Percentiles rank a stretch among this genome's conserved stretches.
These are phyloP conservation scores for Candida rishiriensis DNA, from an alignment of 805 yeast genomes.

Conservation along the genomic window DNA sequence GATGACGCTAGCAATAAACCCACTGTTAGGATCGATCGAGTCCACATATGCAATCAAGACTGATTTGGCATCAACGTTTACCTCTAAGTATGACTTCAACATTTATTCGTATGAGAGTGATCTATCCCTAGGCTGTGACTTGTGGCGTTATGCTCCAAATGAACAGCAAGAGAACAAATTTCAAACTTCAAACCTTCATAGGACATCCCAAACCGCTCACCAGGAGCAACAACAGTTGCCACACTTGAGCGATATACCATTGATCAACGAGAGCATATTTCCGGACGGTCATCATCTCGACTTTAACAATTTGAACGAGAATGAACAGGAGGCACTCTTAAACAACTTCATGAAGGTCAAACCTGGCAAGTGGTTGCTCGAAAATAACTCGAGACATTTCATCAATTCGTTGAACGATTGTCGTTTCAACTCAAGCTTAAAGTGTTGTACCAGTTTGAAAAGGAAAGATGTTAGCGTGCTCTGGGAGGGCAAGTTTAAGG, in stretches of 20 bases:
- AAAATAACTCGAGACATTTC: conserved; percentile 19
- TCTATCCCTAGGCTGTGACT: conserved; percentile 78
- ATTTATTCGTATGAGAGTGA: conserved; percentile 87
- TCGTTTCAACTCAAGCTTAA: conserved; percentile 66
- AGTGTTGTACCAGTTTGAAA: conserved; percentile 64
- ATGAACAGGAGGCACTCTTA: conserved; percentile 17
- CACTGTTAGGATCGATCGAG: conserved; percentile 83
- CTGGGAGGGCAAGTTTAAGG: conserved; percentile 88
- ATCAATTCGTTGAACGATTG: conserved; percentile 41
- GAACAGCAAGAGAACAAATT: background rate
- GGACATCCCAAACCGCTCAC: background rate
- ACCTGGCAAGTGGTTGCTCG: conserved; percentile 15
- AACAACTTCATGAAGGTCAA: conserved; percentile 21
- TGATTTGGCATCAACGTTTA: conserved; percentile 65
- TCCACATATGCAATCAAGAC: conserved; percentile 86
- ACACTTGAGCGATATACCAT: conserved; percentile 2
- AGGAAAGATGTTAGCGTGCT: conserved; percentile 57
- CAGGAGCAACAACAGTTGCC: background rate
- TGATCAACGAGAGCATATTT: conserved; percentile 1
- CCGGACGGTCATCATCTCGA: background rate
- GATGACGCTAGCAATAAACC: conserved; percentile 81
- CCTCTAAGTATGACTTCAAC: conserved; percentile 85
- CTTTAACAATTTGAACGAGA: conserved; percentile 17
- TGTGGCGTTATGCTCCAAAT: conserved; percentile 49
- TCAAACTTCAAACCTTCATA: too few species aligned